These are phyloP conservation scores for Boletus huronensis DNA, from an alignment of 768 basidiomycete genomes.

Conservation along the genomic window DNA sequence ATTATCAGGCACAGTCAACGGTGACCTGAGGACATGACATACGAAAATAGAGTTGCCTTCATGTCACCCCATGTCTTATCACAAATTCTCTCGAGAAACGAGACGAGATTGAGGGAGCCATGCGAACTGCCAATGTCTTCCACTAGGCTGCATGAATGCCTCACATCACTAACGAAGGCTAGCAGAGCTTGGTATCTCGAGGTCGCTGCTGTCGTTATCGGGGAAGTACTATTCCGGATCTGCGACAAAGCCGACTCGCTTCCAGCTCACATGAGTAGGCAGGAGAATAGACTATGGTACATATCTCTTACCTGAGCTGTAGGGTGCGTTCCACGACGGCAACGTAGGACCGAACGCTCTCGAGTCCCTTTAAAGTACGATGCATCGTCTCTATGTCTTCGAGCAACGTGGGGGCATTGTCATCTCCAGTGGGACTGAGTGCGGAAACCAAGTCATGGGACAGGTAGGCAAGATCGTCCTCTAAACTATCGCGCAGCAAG, in stretches of 20 bases:
- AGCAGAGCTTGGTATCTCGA: slow-evolving; percentile 60
- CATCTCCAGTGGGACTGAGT: slow-evolving; percentile 39
- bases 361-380: slow-evolving; percentile 69
- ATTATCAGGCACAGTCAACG: not conserved
- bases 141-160: slow-evolving; percentile 40
- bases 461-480: slow-evolving; percentile 72
- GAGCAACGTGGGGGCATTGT: slow-evolving; percentile 59
- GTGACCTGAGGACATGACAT: slow-evolving; percentile 24
- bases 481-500: slow-evolving; percentile 69
- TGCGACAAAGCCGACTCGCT: slow-evolving; percentile 61
- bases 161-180: slow-evolving; percentile 52
- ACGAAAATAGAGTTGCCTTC: slow-evolving; percentile 63
- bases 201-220: slow-evolving; percentile 46
- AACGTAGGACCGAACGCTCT: slow-evolving; percentile 73
- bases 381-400: slow-evolving; percentile 83
- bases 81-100: slow-evolving; percentile 58
- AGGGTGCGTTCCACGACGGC: slow-evolving; percentile 69
- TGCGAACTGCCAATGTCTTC: slow-evolving; percentile 45
- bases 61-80: slow-evolving; percentile 77
- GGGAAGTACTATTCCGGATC: slow-evolving; percentile 37
- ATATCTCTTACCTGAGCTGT: slow-evolving; percentile 57
- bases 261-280: slow-evolving; percentile 9
- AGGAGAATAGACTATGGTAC: not conserved
- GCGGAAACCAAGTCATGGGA: slow-evolving; percentile 62
- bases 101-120: slow-evolving; percentile 55